These are phyloP conservation scores for Tolypocladium paradoxum DNA, from an alignment of 2,329 filamentous ascomycete genomes.

Conservation along the genomic window DNA sequence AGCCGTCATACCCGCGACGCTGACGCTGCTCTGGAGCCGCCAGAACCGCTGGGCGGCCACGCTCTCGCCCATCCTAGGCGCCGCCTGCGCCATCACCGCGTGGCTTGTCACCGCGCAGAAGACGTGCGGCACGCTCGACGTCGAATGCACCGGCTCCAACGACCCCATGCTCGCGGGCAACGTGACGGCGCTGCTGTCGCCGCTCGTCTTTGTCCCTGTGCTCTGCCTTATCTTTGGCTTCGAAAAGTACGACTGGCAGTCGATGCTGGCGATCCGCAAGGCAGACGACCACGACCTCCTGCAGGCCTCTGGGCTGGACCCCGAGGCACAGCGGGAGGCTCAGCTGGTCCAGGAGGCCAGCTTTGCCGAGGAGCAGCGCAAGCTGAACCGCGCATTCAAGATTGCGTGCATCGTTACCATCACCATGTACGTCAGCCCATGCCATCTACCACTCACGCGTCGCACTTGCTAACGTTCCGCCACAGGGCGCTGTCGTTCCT, in stretches of 20 bases:
- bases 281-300: conserved; percentile 69
- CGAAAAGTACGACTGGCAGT: conserved; percentile 77
- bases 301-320: conserved; percentile 41
- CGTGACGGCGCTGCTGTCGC: conserved; percentile 69
- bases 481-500: conserved; percentile 54
- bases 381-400: conserved; percentile 42
- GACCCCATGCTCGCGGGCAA: conserved; percentile 83
- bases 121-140: conserved; percentile 56
- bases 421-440: conserved; percentile 14
- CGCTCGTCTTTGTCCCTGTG: conserved; percentile 61
- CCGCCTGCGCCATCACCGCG: conserved; percentile 54
- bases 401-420: conserved; percentile 27
- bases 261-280: conserved; percentile 69
- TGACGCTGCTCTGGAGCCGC: conserved; percentile 70
- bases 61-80: conserved; percentile 55
- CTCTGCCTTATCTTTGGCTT: conserved; percentile 50
- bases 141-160: conserved; percentile 70
- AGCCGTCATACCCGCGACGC: conserved; percentile 70
- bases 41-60: conserved; percentile 66
- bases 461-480: not conserved
- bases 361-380: conserved; percentile 34
- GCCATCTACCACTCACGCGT: not conserved
- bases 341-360: conserved; percentile 14
- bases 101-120: conserved; percentile 68
- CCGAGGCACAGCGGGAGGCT: conserved; percentile 12